Evolutionary conservation across 768 basidiomycete species (phyloP).

Genomic region (Lactarius hatsudake): DNA sequence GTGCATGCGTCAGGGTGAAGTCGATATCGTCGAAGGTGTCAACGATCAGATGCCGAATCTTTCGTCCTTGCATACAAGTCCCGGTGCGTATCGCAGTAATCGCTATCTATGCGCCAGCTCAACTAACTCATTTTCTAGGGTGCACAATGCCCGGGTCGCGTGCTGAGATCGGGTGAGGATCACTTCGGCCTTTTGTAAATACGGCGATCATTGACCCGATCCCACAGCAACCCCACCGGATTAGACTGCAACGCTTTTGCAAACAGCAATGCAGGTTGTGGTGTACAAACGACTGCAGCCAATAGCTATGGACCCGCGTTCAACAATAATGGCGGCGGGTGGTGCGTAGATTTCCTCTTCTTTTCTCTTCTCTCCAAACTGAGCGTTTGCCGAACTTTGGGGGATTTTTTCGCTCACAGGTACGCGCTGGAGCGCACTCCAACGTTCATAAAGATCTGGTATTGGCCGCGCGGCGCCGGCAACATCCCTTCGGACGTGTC

Average conservation of each 20-base stretch:
- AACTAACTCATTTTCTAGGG: conserved; percentile 34
- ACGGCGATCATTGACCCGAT: conserved; percentile 22
- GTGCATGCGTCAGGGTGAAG: conserved; percentile 43
- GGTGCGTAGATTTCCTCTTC: conserved; percentile 37
- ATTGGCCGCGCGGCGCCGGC: conserved; percentile 54
- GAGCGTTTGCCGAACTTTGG: background rate
- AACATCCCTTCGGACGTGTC: conserved; percentile 48
- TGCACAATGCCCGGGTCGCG: conserved; percentile 54
- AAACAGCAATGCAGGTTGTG: conserved; percentile 55
- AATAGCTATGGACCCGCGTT: conserved; percentile 57
- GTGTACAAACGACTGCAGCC: conserved; percentile 40
- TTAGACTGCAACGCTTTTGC: conserved; percentile 50
- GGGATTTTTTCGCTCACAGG: conserved; percentile 36
- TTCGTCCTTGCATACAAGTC: conserved; percentile 54
- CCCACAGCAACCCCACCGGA: conserved; percentile 31
- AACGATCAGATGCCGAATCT: conserved; percentile 53
- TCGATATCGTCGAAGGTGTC: conserved; percentile 57
- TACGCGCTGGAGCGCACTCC: conserved; percentile 62
- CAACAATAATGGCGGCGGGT: conserved; percentile 60
- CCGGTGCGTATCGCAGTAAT: conserved; percentile 26
- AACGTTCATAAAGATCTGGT: conserved; percentile 63
- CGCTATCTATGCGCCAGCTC: background rate
- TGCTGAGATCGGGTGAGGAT: conserved; percentile 45
- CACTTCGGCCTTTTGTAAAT: background rate
- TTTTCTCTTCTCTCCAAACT: background rate